phyloP scores from a whole-genome alignment of 2,329 filamentous ascomycete species.

The Colletotrichum musicola region DNA sequence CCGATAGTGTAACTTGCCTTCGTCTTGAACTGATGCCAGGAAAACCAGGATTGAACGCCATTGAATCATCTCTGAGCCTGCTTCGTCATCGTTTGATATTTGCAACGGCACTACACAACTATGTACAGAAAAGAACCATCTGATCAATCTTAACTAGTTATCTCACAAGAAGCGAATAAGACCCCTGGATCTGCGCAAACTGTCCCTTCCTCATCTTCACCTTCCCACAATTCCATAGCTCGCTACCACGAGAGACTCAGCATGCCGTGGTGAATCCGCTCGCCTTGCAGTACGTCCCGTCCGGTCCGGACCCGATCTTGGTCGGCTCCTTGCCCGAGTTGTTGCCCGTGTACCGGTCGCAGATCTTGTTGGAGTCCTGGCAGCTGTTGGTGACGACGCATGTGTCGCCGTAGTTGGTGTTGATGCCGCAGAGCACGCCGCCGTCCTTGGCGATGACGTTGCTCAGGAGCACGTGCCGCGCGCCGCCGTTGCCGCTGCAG shows the following conservation, averaged over 20 bases:
- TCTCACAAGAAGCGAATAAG: no score
- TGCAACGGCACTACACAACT: no score
- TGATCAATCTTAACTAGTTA: no score
- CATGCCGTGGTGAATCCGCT: conserved; percentile 38
- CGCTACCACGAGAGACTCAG: conserved; percentile 7
- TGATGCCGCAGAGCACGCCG: conserved; percentile 60
- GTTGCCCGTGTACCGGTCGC: conserved; percentile 53
- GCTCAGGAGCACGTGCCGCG: conserved; percentile 59
- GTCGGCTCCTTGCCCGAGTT: conserved; percentile 51
- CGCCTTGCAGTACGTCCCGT: conserved; percentile 50
- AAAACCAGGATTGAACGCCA: no score
- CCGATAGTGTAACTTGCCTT: no score
- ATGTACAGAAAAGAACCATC: no score
- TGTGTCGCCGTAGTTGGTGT: conserved; percentile 64
- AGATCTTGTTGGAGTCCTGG: conserved; percentile 47
- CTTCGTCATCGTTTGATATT: no score
- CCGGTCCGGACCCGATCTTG: conserved; percentile 53
- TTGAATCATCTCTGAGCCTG: no score
- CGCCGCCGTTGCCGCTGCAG: conserved; percentile 55
- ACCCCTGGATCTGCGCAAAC: no score
- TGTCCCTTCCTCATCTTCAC: no score
- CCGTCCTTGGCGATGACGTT: conserved; percentile 57
- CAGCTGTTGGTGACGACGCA: conserved; percentile 57
- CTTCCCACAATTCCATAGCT: no score
- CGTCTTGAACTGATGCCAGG: no score